These are phyloP conservation scores for Amanita rimosa DNA, from an alignment of 768 basidiomycete genomes.

Conservation along the genomic window DNA sequence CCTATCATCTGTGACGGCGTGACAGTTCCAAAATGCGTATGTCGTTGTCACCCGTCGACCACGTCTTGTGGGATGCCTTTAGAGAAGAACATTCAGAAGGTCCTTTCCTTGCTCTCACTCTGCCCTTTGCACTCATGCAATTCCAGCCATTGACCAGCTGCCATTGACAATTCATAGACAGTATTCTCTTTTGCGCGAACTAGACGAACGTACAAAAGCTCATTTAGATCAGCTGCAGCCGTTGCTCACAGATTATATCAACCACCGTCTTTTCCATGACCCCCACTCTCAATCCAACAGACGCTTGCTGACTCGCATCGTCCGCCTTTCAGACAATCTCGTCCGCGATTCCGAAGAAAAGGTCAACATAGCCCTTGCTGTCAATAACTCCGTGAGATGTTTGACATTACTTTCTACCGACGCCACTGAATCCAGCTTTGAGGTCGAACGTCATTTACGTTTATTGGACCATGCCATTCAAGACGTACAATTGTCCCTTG, in stretches of 20 bases:
- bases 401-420: conserved; percentile 1
- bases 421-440: conserved; percentile 4
- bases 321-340: conserved; percentile 47
- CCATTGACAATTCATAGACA: conserved; percentile 67
- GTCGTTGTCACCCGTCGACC: conserved; percentile 12
- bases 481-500: conserved; percentile 28
- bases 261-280: neutral
- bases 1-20: conserved; percentile 3
- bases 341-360: conserved; percentile 67
- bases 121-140: neutral
- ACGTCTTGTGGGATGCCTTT: conserved; percentile 61
- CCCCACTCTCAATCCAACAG: conserved; percentile 8
- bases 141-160: conserved; percentile 63
- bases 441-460: conserved; percentile 77
- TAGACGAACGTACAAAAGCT: conserved; percentile 49
- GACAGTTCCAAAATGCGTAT: neutral
- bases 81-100: conserved; percentile 77
- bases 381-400: conserved; percentile 56
- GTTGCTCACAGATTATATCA: neutral
- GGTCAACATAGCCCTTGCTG: conserved; percentile 59
- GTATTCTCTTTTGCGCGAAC: conserved; percentile 56
- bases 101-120: conserved; percentile 12
- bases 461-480: conserved; percentile 61
- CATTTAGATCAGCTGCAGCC: conserved; percentile 7
- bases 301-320: conserved; percentile 45